Conservation (phyloP, 1,284 basidiomycete genomes). For the Ganoderma resinaceum region DNA sequence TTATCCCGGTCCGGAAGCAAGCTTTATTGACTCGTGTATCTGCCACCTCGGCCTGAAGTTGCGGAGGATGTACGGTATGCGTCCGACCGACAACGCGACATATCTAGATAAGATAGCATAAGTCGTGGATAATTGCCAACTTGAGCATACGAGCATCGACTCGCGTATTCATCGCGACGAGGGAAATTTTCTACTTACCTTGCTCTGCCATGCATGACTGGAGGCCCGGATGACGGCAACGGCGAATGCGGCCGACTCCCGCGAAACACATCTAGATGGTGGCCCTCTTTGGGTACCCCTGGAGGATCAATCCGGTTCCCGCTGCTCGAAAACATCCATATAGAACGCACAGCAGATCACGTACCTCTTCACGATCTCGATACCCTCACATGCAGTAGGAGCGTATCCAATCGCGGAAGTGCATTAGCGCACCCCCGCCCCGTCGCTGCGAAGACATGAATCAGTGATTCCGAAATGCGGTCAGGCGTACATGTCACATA, state of each 20-base stretch:
- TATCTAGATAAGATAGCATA: slow-evolving; percentile 3
- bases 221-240: background rate
- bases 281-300: background rate
- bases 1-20: slow-evolving; percentile 4
- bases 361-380: slow-evolving; percentile 2
- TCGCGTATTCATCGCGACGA: background rate
- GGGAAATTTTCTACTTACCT: background rate
- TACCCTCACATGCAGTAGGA: background rate
- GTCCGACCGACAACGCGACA: background rate
- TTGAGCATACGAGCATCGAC: slow-evolving; percentile 2
- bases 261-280: background rate
- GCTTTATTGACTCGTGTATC: background rate
- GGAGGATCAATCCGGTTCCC: background rate
- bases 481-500: slow-evolving; percentile 6
- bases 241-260: background rate
- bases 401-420: background rate
- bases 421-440: background rate
- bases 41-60: background rate
- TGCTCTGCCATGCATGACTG: background rate
- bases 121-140: background rate
- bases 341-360: background rate
- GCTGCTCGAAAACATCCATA: background rate
- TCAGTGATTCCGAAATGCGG: background rate
- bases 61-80: background rate
- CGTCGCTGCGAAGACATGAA: background rate